Percentiles rank a stretch among this genome's conserved stretches.
phyloP scores from a whole-genome alignment of 257 asterid species.

The Solanum bukasovii region DNA sequence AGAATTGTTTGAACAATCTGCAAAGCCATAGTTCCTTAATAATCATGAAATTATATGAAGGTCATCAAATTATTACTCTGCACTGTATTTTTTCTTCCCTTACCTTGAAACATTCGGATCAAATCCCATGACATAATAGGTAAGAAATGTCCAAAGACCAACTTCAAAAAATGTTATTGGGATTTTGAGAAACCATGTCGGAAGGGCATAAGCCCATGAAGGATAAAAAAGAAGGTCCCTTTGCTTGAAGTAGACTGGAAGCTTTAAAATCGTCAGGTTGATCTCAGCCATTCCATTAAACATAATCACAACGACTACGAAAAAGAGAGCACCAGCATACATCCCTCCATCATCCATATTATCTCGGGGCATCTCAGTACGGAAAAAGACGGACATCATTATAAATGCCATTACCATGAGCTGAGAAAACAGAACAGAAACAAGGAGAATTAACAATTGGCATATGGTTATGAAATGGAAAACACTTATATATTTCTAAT shows the following conservation, averaged over 20 bases:
- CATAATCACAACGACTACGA: constrained; percentile 22
- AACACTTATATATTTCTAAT: not conserved
- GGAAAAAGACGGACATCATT: constrained; percentile 30
- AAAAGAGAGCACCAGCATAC: constrained; percentile 40
- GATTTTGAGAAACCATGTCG: constrained; percentile 49
- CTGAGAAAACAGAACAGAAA: constrained; percentile 17
- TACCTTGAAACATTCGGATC: constrained; percentile 57
- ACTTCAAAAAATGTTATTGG: constrained; percentile 46
- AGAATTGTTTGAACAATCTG: constrained; percentile 51
- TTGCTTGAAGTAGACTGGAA: constrained; percentile 71
- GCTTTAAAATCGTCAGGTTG: constrained; percentile 49
- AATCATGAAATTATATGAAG: not conserved
- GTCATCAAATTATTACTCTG: not conserved
- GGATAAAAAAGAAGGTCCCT: constrained; percentile 58
- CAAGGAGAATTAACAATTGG: not conserved
- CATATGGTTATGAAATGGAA: not conserved
- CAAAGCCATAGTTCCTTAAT: not conserved
- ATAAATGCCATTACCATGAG: constrained; percentile 22
- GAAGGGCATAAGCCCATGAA: constrained; percentile 60
- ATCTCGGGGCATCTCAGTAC: constrained; percentile 36
- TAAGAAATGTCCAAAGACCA: constrained; percentile 27
- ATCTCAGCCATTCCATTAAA: constrained; percentile 61
- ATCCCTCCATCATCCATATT: constrained; percentile 28
- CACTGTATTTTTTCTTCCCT: not conserved
- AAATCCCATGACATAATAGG: constrained; percentile 53